Evolutionary conservation across 352 stramenopile species (phyloP).

Genomic region (Pythium apleroticum): DNA sequence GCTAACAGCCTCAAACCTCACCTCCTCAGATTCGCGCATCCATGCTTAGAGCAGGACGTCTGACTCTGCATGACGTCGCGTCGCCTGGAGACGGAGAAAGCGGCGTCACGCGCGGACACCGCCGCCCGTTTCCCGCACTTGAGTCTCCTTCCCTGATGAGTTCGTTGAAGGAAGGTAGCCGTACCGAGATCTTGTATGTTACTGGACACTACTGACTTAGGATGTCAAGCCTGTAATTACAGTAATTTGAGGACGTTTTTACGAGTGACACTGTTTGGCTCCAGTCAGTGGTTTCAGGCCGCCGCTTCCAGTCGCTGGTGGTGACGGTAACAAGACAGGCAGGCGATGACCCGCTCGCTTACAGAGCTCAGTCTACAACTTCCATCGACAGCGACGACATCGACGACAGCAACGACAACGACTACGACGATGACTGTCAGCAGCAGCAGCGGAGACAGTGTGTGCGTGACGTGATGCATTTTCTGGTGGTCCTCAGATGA

Average conservation of each 20-base stretch:
- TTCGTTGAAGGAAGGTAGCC: not conserved
- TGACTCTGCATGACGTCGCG: not conserved
- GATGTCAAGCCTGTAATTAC: not conserved
- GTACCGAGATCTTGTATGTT: conserved; percentile 12
- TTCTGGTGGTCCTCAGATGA: conserved; percentile 68
- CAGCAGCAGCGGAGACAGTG: not conserved
- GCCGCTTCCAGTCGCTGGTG: conserved; percentile 2
- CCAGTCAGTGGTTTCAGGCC: conserved; percentile 22
- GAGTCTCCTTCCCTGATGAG: conserved; percentile 8
- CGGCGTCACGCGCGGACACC: conserved; percentile 2
- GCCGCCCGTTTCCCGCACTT: conserved; percentile 7
- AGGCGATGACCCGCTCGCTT: not conserved
- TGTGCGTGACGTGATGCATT: not conserved
- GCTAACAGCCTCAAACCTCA: not conserved
- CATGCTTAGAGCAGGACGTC: not conserved
- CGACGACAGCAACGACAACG: not conserved
- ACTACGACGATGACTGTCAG: not conserved
- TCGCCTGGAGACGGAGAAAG: not conserved
- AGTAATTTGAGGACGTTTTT: conserved; percentile 11
- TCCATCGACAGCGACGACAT: not conserved
- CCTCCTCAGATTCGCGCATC: conserved; percentile 5
- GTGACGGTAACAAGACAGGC: not conserved
- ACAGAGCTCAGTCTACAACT: conserved; percentile 16
- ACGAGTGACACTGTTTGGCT: conserved; percentile 17
- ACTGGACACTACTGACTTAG: conserved; percentile 12